These are phyloP conservation scores for Narthecium ossifragum DNA, from an alignment of 106 monocot genomes.

Conservation along the genomic window DNA sequence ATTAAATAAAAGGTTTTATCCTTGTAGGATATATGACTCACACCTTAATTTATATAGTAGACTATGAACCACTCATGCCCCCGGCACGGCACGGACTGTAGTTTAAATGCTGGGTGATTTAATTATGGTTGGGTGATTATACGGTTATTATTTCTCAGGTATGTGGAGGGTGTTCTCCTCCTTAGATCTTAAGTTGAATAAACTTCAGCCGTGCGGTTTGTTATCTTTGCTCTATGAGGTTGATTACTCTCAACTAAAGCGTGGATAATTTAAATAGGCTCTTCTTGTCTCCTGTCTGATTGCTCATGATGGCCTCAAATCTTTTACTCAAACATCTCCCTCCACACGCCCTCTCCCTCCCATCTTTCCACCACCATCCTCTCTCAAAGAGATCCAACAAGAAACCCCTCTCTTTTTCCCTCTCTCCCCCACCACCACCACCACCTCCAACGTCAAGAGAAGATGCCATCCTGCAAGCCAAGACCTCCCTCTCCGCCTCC, in stretches of 20 bases:
- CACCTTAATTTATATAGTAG: too few relatives aligned
- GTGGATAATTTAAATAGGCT: background rate
- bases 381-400: background rate
- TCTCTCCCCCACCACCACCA: background rate
- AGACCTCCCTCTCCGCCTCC: slow-evolving; percentile 53
- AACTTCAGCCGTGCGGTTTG: too few relatives aligned
- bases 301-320: background rate
- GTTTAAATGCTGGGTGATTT: too few relatives aligned
- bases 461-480: slow-evolving; percentile 86
- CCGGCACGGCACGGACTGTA: too few relatives aligned
- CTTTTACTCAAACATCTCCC: background rate
- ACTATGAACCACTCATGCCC: too few relatives aligned
- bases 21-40: too few relatives aligned
- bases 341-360: background rate
- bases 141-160: too few relatives aligned
- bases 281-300: background rate
- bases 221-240: background rate
- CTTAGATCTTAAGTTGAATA: too few relatives aligned
- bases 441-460: slow-evolving; percentile 63
- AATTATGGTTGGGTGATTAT: background rate
- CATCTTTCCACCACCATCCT: too few relatives aligned
- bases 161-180: too few relatives aligned
- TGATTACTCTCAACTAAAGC: background rate
- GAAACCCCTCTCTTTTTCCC: background rate
- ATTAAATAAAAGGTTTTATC: too few relatives aligned